A percentile compares a stretch with the other conserved stretches of the same genome.
These are phyloP conservation scores for Coelastrella sp. DNA, from an alignment of 139 green algal genomes.

Conservation along the genomic window DNA sequence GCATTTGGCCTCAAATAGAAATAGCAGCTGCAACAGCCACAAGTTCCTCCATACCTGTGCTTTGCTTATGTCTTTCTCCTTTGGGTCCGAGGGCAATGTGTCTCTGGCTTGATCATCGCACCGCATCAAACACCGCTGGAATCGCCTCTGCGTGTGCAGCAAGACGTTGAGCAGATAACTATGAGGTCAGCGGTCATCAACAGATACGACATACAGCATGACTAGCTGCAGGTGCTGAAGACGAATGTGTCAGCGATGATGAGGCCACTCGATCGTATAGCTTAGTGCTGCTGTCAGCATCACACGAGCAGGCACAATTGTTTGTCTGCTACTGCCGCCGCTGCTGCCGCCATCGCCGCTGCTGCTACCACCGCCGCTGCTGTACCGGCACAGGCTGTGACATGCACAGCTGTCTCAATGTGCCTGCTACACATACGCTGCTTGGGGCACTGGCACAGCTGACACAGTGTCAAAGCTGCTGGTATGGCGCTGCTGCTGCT, in stretches of 20 bases:
- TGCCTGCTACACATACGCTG: no score
- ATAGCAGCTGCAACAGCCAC: not conserved
- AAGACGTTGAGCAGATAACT: not conserved
- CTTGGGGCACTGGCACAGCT: no score
- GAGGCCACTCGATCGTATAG: no score
- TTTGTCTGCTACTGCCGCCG: not conserved
- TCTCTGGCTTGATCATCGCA: conserved; percentile 62
- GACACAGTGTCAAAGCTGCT: no score
- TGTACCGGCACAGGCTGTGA: not conserved
- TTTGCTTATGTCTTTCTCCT: conserved; percentile 23
- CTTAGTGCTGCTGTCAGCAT: no score
- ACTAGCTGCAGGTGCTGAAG: no score
- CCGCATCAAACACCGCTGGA: conserved; percentile 63
- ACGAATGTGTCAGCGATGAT: no score
- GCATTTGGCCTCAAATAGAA: not conserved
- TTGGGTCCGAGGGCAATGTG: conserved; percentile 9
- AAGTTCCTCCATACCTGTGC: conserved; percentile 1
- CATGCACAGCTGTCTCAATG: no score
- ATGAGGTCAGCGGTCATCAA: not conserved
- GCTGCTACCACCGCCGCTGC: not conserved
- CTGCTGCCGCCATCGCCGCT: no score
- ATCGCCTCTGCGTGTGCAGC: conserved; percentile 60
- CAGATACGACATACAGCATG: no score
- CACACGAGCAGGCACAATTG: not conserved
- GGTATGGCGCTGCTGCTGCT: not conserved